Base-by-base conservation (phyloP, 1,284 basidiomycete species). In the Hymenochaete sp. region DNA sequence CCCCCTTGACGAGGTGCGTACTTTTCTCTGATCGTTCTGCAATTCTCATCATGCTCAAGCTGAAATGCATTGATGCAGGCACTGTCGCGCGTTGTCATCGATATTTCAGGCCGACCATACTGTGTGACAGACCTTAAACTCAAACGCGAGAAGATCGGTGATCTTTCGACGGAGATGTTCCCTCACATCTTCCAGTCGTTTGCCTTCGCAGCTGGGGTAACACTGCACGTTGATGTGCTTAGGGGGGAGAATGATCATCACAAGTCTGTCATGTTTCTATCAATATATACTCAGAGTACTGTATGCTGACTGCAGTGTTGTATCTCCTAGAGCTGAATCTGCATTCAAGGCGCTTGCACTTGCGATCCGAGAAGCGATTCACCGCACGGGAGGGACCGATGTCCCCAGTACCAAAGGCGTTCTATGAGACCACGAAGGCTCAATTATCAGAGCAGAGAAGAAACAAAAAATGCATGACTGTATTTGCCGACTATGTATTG, bases 351-450 rank as follows among this genome's bases (percentile, higher is more conserved):
- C 95, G 0, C 67, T 98, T 21, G 96, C 95, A 0, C 71, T 99
- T 14, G 96, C 96, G 3, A 93, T 99, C 57, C 82, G 87, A 54
- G 82, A 97, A 65, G 96, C 96, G 13, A 87, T 96, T 52, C 79
- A 91, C 57, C 72, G 74, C 53, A 98, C 95, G 1, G 93, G 93
- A 4, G 77, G 85, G 11, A 75, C 82, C 57, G 96, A 99, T 53
- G 82, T 98, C 16, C 96, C 96, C 2, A 95, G 90, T 60, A 98
- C 96, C 6, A 99, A 99, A 66, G 96, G 95, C 51, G 90, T 96
- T 3, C 68, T 96, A 40, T 77, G 57, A 59, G n/a, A 19, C 18
- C 26, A 3, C 21, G 19, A 25, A 21, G 14, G 5, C 6, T 5
- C 32, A 5, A 13, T 14, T 22, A 9, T 43, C 32, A n/a, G 40